Base-by-base conservation (phyloP, 78 protist species). In the Dictyostelium firmibasis region DNA sequence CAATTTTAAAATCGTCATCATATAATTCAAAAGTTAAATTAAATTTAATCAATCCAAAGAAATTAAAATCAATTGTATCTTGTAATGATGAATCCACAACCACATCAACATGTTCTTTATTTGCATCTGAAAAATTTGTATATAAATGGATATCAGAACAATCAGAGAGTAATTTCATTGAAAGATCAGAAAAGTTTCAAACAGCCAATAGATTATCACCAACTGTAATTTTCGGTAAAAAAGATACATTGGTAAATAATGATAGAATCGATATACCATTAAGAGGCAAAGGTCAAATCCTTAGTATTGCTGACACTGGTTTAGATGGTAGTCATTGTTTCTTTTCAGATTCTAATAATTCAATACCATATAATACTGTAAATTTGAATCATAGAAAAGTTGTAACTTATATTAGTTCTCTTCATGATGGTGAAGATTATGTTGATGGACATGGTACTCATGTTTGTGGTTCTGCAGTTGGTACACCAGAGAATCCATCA, bases 251-350 rank as follows among this genome's bases (percentile, higher is more conserved):
- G 3, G 57, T 79, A 11, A 47, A 64, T 9, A 35, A 41, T 18
- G 50, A 89, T 33, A 27, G 29, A 27, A 29, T 44, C 3, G 72
- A 78, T 29, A 81, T 89, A 9, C 94, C 94, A 64, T 8, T 89
- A 3, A 38, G 82, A 35, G 94, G 94, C 47, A 27, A 60, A 10
- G 82, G 75, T 50, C 94, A 89, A 70, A 89, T 89, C n/a, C 44
- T 89, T 31, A 85, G 94, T 81, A 69, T 78, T 33, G 64, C 94
- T 4, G 94, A 89, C 35, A 89, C 94, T 69, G 94, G 94, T 89
- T 29, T 89, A 69, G 94, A 89, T 33, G 41, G 50, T 35, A n/a
- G 60, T 33, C 94, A 89, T 47, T 89, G 94, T 44, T 89, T 81
- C 72, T 89, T 89, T 25, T 43, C 35, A n/a, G 94, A 89, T 50